Evolutionary conservation across 1,284 basidiomycete genomes (phyloP).

Genomic region (Takashimella koratensis): DNA sequence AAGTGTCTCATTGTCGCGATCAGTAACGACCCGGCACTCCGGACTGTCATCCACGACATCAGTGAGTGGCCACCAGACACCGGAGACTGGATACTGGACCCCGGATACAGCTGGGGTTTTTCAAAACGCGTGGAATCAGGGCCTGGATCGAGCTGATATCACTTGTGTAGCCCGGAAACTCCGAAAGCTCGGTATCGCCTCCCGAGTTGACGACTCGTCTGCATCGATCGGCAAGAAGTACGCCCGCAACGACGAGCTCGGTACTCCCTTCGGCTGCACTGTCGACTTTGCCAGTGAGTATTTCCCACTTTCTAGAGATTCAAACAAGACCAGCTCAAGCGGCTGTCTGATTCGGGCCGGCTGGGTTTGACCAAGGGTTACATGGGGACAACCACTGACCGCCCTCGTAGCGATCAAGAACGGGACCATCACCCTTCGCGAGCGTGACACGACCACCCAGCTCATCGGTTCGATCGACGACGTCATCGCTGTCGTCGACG

Average conservation of each 20-base stretch:
- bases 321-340: too few relatives aligned
- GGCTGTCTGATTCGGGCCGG: too few relatives aligned
- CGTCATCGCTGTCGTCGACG: constrained; percentile 74
- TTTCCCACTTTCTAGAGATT: not conserved
- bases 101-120: too few relatives aligned
- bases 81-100: too few relatives aligned
- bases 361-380: too few relatives aligned
- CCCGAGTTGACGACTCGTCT: constrained; percentile 91
- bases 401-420: constrained; percentile 69
- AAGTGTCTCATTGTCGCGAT: constrained; percentile 97
- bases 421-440: constrained; percentile 82
- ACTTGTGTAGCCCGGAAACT: constrained; percentile 68
- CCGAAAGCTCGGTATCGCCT: constrained; percentile 81
- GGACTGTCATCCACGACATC: constrained; percentile 79
- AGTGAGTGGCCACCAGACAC: too few relatives aligned
- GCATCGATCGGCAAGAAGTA: constrained; percentile 96
- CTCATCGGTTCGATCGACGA: constrained; percentile 89
- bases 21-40: constrained; percentile 79
- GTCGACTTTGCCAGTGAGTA: constrained; percentile 93
- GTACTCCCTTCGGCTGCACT: constrained; percentile 94
- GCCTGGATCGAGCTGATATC: too few relatives aligned
- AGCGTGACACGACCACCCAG: constrained; percentile 92
- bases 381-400: too few relatives aligned
- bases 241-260: constrained; percentile 95
- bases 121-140: not conserved